Evolutionary conservation across 2,329 filamentous ascomycete genomes (phyloP).

Genomic region (Lithohypha guttulata): DNA sequence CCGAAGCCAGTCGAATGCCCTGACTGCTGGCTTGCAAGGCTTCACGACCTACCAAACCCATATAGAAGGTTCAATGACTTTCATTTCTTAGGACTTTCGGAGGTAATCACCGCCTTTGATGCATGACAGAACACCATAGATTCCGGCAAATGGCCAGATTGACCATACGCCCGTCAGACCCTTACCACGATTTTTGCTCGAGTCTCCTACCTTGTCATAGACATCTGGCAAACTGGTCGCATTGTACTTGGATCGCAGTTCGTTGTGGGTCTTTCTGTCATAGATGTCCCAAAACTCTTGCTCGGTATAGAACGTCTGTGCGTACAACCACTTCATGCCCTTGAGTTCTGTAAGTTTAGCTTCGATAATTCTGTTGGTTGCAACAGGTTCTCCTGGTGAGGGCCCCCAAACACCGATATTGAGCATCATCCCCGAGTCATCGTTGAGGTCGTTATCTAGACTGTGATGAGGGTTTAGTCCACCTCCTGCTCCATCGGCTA

Average conservation of each 20-base stretch:
- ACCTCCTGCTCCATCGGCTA: slow-evolving; percentile 3
- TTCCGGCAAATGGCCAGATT: slow-evolving; percentile 17
- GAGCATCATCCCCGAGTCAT: slow-evolving; percentile 28
- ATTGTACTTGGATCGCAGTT: slow-evolving; percentile 30
- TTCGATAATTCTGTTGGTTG: slow-evolving; percentile 63
- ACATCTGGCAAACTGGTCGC: slow-evolving; percentile 27
- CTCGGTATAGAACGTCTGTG: slow-evolving; percentile 71
- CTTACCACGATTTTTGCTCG: slow-evolving; percentile 9
- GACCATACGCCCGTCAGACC: slow-evolving; percentile 18
- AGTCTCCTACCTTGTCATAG: slow-evolving; percentile 28
- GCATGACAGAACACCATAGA: slow-evolving; percentile 17
- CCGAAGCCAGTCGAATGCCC: too few relatives aligned
- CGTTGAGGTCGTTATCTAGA: neutral
- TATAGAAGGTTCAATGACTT: too few relatives aligned
- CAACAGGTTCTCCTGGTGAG: slow-evolving; percentile 54
- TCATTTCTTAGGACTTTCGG: slow-evolving; percentile 12
- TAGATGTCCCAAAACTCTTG: slow-evolving; percentile 36
- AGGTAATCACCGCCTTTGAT: slow-evolving; percentile 21
- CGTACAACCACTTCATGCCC: slow-evolving; percentile 80
- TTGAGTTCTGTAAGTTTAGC: slow-evolving; percentile 55
- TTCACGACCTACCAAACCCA: too few relatives aligned
- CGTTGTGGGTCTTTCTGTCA: slow-evolving; percentile 29
- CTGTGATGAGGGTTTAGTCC: slow-evolving; percentile 4
- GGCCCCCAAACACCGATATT: slow-evolving; percentile 69
- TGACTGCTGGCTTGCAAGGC: too few relatives aligned